Evolutionary conservation across 208 protist genomes (phyloP).

Genomic region (Naegleria gruberi): DNA sequence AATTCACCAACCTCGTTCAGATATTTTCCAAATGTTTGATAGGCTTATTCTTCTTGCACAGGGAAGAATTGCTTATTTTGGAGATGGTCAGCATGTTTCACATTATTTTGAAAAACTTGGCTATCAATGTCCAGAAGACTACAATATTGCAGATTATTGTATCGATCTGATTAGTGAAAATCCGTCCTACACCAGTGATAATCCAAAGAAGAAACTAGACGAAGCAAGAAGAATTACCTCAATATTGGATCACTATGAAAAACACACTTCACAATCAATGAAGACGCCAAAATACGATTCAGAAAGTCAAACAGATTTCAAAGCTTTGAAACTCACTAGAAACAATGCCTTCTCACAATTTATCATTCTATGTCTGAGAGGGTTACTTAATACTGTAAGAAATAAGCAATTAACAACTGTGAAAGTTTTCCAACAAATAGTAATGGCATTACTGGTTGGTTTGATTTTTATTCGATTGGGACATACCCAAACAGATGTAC

Average conservation of each 20-base stretch:
- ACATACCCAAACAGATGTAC: background rate
- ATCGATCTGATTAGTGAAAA: constrained; percentile 15
- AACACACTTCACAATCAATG: too few species aligned
- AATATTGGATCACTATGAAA: background rate
- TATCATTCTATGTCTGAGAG: background rate
- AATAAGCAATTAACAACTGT: background rate
- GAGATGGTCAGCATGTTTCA: constrained; percentile 1
- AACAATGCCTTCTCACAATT: background rate
- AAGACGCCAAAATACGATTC: too few species aligned
- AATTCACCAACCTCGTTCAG: constrained; percentile 16
- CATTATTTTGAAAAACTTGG: constrained; percentile 32
- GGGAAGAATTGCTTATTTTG: constrained; percentile 12
- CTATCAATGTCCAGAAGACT: constrained; percentile 23
- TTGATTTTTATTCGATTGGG: background rate
- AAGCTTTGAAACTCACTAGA: constrained; percentile 36
- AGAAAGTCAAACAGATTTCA: background rate
- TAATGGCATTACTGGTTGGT: background rate
- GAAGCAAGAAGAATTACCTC: background rate
- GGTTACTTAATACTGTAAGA: background rate
- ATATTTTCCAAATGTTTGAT: constrained; percentile 11
- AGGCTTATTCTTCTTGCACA: background rate
- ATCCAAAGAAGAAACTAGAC: background rate
- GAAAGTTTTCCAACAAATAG: background rate
- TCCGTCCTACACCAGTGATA: background rate
- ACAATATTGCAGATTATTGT: constrained; percentile 35